Evolutionary conservation across 2,329 filamentous ascomycete species (phyloP).

Genomic region (Diaporthe humulicola): DNA sequence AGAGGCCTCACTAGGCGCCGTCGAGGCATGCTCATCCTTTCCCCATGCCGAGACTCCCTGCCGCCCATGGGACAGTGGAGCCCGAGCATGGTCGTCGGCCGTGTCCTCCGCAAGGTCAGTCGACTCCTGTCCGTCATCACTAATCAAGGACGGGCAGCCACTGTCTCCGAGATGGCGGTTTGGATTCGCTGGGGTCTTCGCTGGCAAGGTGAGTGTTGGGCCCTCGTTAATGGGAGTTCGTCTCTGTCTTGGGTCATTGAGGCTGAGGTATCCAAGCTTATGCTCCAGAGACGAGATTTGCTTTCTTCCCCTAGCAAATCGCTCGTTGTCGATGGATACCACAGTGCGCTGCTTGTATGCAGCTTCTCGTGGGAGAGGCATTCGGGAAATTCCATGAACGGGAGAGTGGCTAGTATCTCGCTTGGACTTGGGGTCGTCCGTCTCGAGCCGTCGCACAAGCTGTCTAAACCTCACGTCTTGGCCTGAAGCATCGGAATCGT

Average conservation of each 20-base stretch:
- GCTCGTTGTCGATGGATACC: no score
- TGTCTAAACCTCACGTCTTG: not conserved
- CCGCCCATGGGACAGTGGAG: not conserved
- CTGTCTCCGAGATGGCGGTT: not conserved
- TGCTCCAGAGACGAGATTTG: not conserved
- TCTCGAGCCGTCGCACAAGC: not conserved
- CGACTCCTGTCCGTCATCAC: not conserved
- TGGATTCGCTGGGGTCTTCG: not conserved
- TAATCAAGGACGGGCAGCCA: slow-evolving; percentile 6
- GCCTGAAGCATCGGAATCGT: no score
- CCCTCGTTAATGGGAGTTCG: not conserved
- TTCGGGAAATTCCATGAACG: not conserved
- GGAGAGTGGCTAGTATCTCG: not conserved
- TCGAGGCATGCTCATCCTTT: not conserved
- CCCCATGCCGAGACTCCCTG: not conserved
- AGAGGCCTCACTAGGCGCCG: not conserved
- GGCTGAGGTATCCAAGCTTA: not conserved
- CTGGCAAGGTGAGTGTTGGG: not conserved
- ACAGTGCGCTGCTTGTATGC: not conserved
- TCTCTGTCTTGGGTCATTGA: not conserved
- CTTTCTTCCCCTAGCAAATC: no score
- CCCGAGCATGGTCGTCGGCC: not conserved
- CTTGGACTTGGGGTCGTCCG: no score
- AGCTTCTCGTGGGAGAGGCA: not conserved
- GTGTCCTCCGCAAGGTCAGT: not conserved